Base-by-base conservation (phyloP, 257 asterid species). In the Nicotiana undulata region DNA sequence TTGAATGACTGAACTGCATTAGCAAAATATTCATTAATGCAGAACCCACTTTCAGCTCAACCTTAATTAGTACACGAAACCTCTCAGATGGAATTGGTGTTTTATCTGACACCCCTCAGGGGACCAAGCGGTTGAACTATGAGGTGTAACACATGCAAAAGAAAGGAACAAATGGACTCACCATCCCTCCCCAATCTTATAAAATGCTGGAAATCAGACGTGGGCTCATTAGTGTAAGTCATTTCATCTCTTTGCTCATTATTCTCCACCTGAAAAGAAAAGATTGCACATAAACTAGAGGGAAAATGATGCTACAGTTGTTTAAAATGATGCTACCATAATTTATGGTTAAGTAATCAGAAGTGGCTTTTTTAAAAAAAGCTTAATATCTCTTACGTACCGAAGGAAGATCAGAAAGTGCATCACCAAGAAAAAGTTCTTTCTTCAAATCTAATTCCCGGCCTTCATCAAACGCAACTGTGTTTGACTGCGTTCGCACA, bases 361-460 rank as follows among this genome's bases (percentile, higher is more conserved):
- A 58, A 37, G 53, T 20, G 55, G 34, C 46, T n/a, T 24, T 44
- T 6, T 7, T 7, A 79, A 44, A 63, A 80, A 56, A 64, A 65
- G 28, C 8, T 53, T 16, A 4, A 4, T 31, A 3, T 12, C 24
- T 24, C 60, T 13, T 46, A 26, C 66, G n/a, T 87, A 89, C 92
- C 87, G 75, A 51, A 22, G 92, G 92, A 52, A 89, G 82, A 64
- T 89, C 92, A 63, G 88, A 84, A 56, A 87, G 64, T 3, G 84
- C 89, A 40, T 89, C 90, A 40, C 83, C 86, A 18, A 87, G 84
- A 68, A 87, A 64, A 49, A 87, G 83, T 74, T 80, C 58, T 22
- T 84, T 77, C 40, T 67, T 79, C 80, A 89, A 63, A 9, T 63
- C 74, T 9, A 52, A 28, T 1, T 61, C 44, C 5, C 2, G 12